These are phyloP conservation scores for Trametes punicea DNA, from an alignment of 768 basidiomycete genomes.

Conservation along the genomic window DNA sequence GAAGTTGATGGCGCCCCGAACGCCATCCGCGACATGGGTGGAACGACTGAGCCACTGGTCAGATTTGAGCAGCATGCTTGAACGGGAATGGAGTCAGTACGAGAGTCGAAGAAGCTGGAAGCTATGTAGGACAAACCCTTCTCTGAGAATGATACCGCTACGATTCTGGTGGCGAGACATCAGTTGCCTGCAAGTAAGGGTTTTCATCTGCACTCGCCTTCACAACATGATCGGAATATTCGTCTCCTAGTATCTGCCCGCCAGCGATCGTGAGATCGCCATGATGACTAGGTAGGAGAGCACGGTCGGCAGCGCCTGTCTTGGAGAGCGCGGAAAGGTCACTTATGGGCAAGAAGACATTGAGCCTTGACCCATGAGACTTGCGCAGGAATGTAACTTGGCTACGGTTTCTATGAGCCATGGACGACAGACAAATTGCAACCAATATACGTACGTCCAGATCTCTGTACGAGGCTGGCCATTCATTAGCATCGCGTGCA, in stretches of 20 bases:
- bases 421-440: not conserved
- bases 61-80: constrained; percentile 83
- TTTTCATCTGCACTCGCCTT: constrained; percentile 47
- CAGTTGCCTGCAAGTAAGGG: not conserved
- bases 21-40: constrained; percentile 56
- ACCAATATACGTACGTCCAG: constrained; percentile 68
- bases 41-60: constrained; percentile 87
- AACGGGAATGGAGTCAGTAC: not conserved
- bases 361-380: constrained; percentile 73
- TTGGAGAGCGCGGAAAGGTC: constrained; percentile 83
- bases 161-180: constrained; percentile 55
- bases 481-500: not conserved
- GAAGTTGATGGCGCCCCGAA: constrained; percentile 96
- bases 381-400: constrained; percentile 86
- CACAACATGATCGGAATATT: constrained; percentile 93
- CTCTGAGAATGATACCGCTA: constrained; percentile 89
- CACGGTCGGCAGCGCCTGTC: constrained; percentile 53
- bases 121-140: constrained; percentile 51
- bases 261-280: constrained; percentile 74
- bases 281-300: constrained; percentile 63
- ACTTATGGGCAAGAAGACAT: constrained; percentile 88
- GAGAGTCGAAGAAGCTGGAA: not conserved
- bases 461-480: constrained; percentile 78
- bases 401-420: constrained; percentile 35
- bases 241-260: constrained; percentile 87